Percentiles rank a stretch among this genome's conserved stretches.
Conservation (phyloP, 208 protist genomes). For the Vickermania spadyakhi region DNA sequence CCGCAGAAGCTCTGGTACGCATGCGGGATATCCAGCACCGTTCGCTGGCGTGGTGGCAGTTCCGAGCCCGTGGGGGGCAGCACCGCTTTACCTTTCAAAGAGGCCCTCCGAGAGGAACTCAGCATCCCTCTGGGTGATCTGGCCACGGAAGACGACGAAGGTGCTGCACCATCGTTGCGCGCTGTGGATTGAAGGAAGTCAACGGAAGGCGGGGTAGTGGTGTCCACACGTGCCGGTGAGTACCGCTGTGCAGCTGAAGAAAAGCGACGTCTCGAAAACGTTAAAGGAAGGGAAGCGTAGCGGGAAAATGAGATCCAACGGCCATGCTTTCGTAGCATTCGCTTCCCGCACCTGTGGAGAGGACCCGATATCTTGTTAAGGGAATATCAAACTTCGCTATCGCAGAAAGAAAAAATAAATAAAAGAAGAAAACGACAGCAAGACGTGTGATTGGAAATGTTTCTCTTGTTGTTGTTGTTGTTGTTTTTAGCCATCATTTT, state of each 20-base stretch:
- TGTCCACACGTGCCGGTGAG: no score
- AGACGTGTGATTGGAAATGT: not conserved
- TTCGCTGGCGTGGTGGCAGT: not conserved
- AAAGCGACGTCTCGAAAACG: no score
- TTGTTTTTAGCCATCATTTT: not conserved
- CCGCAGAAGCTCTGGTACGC: constrained; percentile 60
- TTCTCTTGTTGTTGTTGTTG: not conserved
- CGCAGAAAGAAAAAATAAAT: not conserved
- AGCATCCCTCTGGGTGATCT: no score
- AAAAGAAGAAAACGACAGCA: not conserved
- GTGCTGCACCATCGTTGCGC: no score
- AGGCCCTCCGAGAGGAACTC: not conserved
- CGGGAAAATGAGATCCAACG: no score
- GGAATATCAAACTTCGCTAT: not conserved
- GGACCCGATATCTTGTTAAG: no score
- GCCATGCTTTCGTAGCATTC: no score
- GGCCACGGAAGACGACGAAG: not conserved
- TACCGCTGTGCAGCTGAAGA: no score
- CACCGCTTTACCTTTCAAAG: not conserved
- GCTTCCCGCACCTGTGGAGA: no score
- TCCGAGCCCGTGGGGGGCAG: not conserved
- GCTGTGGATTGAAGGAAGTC: no score
- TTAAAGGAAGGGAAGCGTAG: no score
- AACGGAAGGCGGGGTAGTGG: no score
- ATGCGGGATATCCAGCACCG: constrained; percentile 18